Conservation (phyloP, 148 eudicot species). For the Spergularia marina region DNA sequence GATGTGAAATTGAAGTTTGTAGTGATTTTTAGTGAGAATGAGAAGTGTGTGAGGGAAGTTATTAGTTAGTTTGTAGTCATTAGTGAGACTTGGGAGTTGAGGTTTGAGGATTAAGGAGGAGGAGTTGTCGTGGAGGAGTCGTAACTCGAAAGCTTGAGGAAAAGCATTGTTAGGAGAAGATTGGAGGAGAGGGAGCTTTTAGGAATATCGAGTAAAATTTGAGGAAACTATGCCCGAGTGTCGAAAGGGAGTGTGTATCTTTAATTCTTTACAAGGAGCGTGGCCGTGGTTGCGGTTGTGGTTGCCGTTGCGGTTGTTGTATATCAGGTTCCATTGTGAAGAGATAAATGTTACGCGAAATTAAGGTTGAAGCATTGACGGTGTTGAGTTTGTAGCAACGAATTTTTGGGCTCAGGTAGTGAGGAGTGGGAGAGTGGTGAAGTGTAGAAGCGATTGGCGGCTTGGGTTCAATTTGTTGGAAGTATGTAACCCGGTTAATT, state of each 20-base stretch:
- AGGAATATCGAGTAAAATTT: no score
- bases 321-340: no score
- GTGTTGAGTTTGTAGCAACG: background rate
- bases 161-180: background rate
- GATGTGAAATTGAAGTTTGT: background rate
- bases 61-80: background rate
- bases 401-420: background rate
- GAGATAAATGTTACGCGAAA: background rate
- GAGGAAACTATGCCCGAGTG: no score
- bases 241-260: no score
- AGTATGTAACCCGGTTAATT: background rate
- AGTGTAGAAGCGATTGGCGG: background rate
- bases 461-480: background rate
- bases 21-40: slow-evolving; percentile 1
- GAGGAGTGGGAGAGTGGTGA: background rate
- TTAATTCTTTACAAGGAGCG: no score
- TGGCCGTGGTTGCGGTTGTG: no score
- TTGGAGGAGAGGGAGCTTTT: no score
- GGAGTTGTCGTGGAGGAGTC: background rate
- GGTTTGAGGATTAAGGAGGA: slow-evolving; percentile 6
- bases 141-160: background rate
- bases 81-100: background rate
- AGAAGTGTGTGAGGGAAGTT: background rate
- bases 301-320: no score
- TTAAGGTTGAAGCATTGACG: no score